Evolutionary conservation across 2,329 filamentous ascomycete species (phyloP).

Genomic region (Raffaelea arxii): DNA sequence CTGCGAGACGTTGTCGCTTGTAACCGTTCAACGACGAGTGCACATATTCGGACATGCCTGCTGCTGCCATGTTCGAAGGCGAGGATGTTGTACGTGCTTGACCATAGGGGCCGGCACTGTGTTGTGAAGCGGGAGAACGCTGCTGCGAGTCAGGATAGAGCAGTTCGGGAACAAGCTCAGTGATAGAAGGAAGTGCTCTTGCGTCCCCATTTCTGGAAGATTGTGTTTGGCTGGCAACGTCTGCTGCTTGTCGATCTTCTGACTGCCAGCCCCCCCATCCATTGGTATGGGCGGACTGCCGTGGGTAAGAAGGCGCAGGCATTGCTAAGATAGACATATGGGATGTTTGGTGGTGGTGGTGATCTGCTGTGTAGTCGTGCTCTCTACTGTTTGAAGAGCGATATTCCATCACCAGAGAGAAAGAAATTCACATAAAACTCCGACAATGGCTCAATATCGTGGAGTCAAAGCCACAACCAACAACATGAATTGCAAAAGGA

Average conservation of each 20-base stretch:
- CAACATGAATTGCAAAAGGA: too few relatives aligned
- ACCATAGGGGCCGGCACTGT: background rate
- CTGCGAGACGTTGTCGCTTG: constrained; percentile 35
- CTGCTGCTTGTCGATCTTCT: background rate
- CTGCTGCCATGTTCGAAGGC: background rate
- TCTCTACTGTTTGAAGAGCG: constrained; percentile 23
- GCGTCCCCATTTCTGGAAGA: background rate
- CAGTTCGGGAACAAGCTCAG: constrained; percentile 24
- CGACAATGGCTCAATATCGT: too few relatives aligned
- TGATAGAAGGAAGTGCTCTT: constrained; percentile 40
- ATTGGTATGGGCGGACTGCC: constrained; percentile 29
- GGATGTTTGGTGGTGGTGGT: constrained; percentile 15
- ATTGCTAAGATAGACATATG: constrained; percentile 44
- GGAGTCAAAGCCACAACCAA: too few relatives aligned
- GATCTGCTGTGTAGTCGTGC: constrained; percentile 18
- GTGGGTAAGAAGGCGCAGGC: constrained; percentile 27
- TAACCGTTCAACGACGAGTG: constrained; percentile 34
- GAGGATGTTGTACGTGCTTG: background rate
- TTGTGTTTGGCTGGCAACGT: background rate
- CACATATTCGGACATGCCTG: constrained; percentile 31
- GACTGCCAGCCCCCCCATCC: constrained; percentile 29
- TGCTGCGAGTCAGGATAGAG: background rate
- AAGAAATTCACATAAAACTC: background rate
- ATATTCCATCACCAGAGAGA: constrained; percentile 28
- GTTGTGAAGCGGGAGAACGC: background rate